Evolutionary conservation across 257 asterid genomes (phyloP), one percentile per base, ranked within the genome.

Genomic region (Ilex asprella): DNA sequence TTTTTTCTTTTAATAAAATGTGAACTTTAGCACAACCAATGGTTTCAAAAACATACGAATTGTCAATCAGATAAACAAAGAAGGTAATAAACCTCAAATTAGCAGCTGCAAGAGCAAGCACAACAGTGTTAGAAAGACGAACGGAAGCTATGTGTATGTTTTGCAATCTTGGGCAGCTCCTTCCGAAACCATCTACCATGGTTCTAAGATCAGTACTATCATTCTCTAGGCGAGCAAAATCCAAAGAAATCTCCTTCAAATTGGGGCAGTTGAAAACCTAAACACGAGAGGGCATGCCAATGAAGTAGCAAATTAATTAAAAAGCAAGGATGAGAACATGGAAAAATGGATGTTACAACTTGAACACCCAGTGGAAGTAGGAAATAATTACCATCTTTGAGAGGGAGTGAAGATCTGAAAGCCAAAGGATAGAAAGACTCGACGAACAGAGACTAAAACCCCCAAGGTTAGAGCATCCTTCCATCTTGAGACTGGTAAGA

Each of bases 391-490:
- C 98, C 91, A 74, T 84, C 75, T 84, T 91, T 30, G 96, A 79
- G 69, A 84, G 85, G 52, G 88, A 84, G 66, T 82, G 89, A 60
- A 94, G 97, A 75, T 82, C 92, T 0, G 95, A 93, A 60, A 93
- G 96, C 91, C 94, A 85, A 50, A 90, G 82, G 16, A 79, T 86
- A 50, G 82, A 81, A 43, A 94, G 78, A 56, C 88, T 86, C 61
- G 81, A 67, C 12, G 99, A 94, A 69, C 82, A 82, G 71, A 90
- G 77, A 56, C 67, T 55, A 64, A 94, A 69, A 31, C 86, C 78
- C 54, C 99, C 97, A 13, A 93, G 84, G 74, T 79, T 82, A 56
- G 73, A 78, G 72, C 97, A 90, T n/a, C 99, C 97, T 78, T 94
- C 97, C 95, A 94, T 76, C 78, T 87, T 94, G 75, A 94, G 95